Base-by-base conservation (phyloP, 2,329 filamentous ascomycete genomes). In the Paecilomyces niveus region DNA sequence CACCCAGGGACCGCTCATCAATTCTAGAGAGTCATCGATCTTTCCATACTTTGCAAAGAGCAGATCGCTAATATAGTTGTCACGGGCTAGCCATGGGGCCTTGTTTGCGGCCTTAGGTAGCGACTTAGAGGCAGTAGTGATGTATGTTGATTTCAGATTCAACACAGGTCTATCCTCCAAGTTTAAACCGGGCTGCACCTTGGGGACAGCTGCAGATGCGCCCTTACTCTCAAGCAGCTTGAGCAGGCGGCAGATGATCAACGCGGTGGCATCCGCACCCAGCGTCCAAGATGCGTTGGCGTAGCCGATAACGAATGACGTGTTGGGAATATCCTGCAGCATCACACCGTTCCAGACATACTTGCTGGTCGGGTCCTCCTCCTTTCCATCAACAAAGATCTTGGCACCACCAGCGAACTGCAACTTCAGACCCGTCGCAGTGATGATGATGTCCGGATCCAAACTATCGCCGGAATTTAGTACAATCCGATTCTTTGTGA, bases 401-500 rank as follows among this genome's bases (percentile, higher is more conserved):
- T 63, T 62, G 3, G 70, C 63, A 1, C 72, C 74, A 49, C 75
- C 75, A 2, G 68, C 75, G 4, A 77, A 65, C 50, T 70, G 70
- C 8, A 79, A 63, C 29, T 72, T 72, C n/a, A 79, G 67, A 4
- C 76, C 76, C 0, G 76, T 79, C 3, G 76, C 76, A 0, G 76
- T 78, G 50, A 79, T 62, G 52, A 78, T 74, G 56, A 79, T 73
- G 63, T 79, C 76, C 0, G 75, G 73, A 22, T 72, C 67, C 3
- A 79, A 63, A 11, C 62, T 57, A 9, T 76, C 68, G 29, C 79
- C 80, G 1, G 74, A 77, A 21, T 73, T 67, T 7, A 85, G 71
- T 22, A 75, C 68, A 61, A 86, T 82, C 15, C 78, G 77, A 21
- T 78, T 72, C 9, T 73, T 65, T 0, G 77, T 81, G 8, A 86